phyloP scores from a whole-genome alignment of 2,329 filamentous ascomycete genomes.

The Rhinocladiella mackenziei region DNA sequence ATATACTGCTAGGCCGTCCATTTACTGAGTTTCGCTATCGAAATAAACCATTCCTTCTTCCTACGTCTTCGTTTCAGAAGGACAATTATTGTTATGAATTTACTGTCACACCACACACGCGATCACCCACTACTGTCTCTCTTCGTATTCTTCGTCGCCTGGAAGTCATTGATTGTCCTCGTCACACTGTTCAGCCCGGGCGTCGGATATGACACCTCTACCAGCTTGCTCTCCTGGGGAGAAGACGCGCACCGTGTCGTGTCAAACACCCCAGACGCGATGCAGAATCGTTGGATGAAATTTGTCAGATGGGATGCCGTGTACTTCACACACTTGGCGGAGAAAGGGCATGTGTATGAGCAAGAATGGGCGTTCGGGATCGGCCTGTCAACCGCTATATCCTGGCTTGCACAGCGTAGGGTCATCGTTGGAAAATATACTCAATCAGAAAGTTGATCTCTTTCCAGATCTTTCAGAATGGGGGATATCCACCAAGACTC shows the following conservation, averaged over 20 bases:
- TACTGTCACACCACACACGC: conserved; percentile 1
- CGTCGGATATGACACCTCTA: conserved; percentile 61
- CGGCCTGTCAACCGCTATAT: conserved; percentile 38
- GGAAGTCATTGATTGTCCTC: conserved; percentile 54
- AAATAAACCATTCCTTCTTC: too few species aligned
- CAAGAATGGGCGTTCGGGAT: conserved; percentile 66
- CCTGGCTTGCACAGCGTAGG: conserved; percentile 29
- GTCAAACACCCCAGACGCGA: conserved; percentile 12
- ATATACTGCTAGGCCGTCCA: too few species aligned
- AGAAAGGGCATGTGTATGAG: conserved; percentile 55
- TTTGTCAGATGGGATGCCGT: conserved; percentile 61
- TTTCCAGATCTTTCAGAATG: not conserved
- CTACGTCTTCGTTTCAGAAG: too few species aligned
- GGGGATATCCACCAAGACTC: not conserved
- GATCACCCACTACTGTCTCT: conserved; percentile 12
- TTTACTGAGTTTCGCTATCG: too few species aligned
- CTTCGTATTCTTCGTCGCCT: conserved; percentile 44
- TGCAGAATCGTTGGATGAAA: conserved; percentile 36
- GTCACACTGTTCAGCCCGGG: conserved; percentile 52
- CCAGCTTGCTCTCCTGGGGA: conserved; percentile 45
- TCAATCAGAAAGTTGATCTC: not conserved
- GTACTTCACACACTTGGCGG: conserved; percentile 55
- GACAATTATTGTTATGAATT: too few species aligned
- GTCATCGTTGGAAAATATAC: not conserved
- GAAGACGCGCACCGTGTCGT: not conserved